Conservation (phyloP, 2,329 filamentous ascomycete species). For the Trichoderma afroharzianum region DNA sequence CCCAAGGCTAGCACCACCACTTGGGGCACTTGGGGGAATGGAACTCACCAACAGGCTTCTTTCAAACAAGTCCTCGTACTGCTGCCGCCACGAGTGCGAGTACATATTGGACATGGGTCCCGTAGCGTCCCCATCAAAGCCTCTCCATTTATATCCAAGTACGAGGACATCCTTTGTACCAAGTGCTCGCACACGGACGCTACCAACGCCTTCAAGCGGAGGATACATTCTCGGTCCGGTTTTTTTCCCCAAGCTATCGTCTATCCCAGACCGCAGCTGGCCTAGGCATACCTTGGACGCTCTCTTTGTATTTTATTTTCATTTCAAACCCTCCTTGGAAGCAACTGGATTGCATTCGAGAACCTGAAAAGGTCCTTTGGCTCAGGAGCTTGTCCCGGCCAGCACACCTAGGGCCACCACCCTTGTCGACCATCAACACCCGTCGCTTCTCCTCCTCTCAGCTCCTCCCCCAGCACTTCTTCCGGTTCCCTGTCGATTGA, state of each 20-base stretch:
- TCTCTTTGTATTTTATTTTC: neutral
- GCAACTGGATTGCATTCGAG: neutral
- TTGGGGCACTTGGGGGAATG: neutral
- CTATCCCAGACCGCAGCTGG: conserved; percentile 6
- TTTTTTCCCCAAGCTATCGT: conserved; percentile 16
- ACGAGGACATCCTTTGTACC: neutral
- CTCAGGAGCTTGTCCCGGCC: neutral
- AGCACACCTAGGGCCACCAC: neutral
- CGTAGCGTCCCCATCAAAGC: conserved; percentile 6
- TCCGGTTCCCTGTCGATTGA: neutral
- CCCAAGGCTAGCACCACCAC: neutral
- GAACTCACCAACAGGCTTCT: conserved; percentile 1
- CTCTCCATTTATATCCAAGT: conserved; percentile 11
- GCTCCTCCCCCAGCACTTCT: conserved; percentile 1
- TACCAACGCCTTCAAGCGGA: conserved; percentile 4
- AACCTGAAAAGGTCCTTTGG: neutral
- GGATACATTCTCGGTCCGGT: conserved; percentile 14
- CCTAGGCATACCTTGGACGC: neutral
- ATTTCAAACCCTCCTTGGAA: neutral
- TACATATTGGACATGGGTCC: conserved; percentile 8
- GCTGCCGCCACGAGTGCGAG: neutral
- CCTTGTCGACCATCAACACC: conserved; percentile 1
- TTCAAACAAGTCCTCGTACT: neutral
- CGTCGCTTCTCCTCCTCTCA: conserved; percentile 1
- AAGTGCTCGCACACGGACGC: neutral